Evolutionary conservation across 2,329 filamentous ascomycete species (phyloP), one percentile per base, ranked within the genome.

Genomic region (Calonectria naviculata): DNA sequence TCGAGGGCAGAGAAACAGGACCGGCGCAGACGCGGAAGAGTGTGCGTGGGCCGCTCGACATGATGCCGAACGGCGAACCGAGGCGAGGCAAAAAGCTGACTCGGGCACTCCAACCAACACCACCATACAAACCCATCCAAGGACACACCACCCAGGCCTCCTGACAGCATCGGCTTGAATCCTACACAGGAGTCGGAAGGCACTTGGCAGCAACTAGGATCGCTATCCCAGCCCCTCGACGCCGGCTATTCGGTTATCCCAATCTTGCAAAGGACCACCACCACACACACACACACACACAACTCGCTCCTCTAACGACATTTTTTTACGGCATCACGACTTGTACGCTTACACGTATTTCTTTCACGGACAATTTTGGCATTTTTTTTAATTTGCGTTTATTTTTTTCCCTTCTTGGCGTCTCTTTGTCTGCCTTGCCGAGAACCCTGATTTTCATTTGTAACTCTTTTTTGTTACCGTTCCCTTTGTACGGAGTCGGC

Each of bases 1-100:
- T 24, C 31, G 31, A 38, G 4, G 10, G 28, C 28, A 64, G 5
- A 26, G 31, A 24, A 47, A 26, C 36, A 41, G 19, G 17, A 31
- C 28, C 19, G 47, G 19, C 47, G 21, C 24, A 42, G 29, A 24
- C n/a, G 29, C 36, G 47, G 15, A 13, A 3, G 34, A 49, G 19
- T 66, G 54, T 56, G 42, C 38, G 54, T 63, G 63, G 65, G 68
- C 49, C 44, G 36, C 34, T 58, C 21, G 26, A 6, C 36, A 65
- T 65, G 52, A 31, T 56, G 63, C 28, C 5, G 62, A 44, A 41
- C n/a, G 5, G 56, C 19, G 38, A 44, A 29, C 38, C 28, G 52
- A 47, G 41, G 31, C 36, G 19, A 44, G 41, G 31, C 28, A 24
- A 44, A 44, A 19, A 42, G 41, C 49, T 64, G 65, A 49, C 67